Conservation (phyloP, 306 rosid genomes). For the Cicer bijugum region DNA sequence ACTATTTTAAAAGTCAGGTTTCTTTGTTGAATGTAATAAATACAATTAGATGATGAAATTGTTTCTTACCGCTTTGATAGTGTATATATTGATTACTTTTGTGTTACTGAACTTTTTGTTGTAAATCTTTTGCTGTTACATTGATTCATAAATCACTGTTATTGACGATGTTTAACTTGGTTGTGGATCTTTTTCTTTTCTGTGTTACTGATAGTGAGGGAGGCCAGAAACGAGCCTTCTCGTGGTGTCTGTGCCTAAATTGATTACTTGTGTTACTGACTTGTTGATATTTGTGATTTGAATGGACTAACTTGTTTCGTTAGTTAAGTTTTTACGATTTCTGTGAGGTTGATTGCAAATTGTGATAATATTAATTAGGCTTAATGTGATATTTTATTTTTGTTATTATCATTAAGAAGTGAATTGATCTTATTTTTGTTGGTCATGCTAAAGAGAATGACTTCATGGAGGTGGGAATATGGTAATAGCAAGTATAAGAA, state of each 20-base stretch:
- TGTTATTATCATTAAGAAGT: too few species aligned
- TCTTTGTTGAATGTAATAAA: not conserved
- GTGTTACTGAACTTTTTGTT: not conserved
- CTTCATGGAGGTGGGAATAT: not conserved
- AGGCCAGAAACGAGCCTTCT: slow-evolving; percentile 62
- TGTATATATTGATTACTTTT: not conserved
- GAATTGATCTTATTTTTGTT: too few species aligned
- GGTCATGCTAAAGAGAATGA: not conserved
- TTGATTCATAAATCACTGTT: not conserved
- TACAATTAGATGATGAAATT: not conserved
- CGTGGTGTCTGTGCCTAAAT: slow-evolving; percentile 64
- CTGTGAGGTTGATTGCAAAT: too few species aligned
- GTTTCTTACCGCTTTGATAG: not conserved
- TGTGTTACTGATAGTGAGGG: slow-evolving; percentile 64
- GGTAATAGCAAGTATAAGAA: not conserved
- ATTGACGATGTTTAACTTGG: not conserved
- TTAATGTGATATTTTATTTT: too few species aligned
- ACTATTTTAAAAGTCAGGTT: not conserved
- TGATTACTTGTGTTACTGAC: too few species aligned
- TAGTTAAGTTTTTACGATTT: too few species aligned
- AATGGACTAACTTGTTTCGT: too few species aligned
- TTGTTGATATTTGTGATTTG: too few species aligned
- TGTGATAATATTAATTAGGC: too few species aligned
- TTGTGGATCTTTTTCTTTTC: not conserved
- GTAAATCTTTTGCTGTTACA: not conserved